Percentiles rank a stretch among this genome's conserved stretches.
These are phyloP conservation scores for Basipetospora chlamydospora DNA, from an alignment of 2,329 filamentous ascomycete genomes.

Conservation along the genomic window DNA sequence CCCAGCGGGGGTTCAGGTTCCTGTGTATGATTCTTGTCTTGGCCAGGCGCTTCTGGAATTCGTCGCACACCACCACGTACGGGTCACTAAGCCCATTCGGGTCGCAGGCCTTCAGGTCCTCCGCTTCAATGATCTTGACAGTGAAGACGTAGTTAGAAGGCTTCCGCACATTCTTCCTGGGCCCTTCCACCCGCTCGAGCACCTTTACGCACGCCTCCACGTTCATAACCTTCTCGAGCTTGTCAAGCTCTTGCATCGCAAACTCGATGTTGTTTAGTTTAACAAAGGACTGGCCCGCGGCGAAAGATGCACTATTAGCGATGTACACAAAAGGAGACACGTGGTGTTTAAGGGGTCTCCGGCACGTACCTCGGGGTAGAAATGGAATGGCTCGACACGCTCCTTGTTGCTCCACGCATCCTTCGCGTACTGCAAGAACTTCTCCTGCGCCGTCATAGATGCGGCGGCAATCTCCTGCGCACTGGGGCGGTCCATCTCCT, in stretches of 20 bases:
- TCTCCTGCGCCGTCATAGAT: slow-evolving; percentile 73
- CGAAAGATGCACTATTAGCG: not conserved
- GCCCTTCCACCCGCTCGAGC: slow-evolving; percentile 59
- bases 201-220: slow-evolving; percentile 81
- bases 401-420: slow-evolving; percentile 87
- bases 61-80: slow-evolving; percentile 91
- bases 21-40: slow-evolving; percentile 88
- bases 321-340: not conserved
- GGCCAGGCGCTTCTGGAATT: slow-evolving; percentile 90
- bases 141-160: slow-evolving; percentile 92
- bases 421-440: slow-evolving; percentile 83
- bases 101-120: slow-evolving; percentile 96
- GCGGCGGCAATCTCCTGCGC: slow-evolving; percentile 72
- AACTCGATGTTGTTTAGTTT: slow-evolving; percentile 98
- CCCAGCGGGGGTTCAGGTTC: slow-evolving; percentile 89
- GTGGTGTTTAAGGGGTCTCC: not conserved
- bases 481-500: slow-evolving; percentile 85
- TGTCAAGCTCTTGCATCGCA: slow-evolving; percentile 82
- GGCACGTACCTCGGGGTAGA: slow-evolving; percentile 66
- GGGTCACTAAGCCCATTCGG: slow-evolving; percentile 88
- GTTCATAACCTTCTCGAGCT: slow-evolving; percentile 77
- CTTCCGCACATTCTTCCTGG: slow-evolving; percentile 47
- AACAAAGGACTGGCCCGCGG: slow-evolving; percentile 61
- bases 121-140: slow-evolving; percentile 94
- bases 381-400: slow-evolving; percentile 91